Evolutionary conservation across 768 basidiomycete species (phyloP).

Genomic region (Macrolepiota fuliginosa): DNA sequence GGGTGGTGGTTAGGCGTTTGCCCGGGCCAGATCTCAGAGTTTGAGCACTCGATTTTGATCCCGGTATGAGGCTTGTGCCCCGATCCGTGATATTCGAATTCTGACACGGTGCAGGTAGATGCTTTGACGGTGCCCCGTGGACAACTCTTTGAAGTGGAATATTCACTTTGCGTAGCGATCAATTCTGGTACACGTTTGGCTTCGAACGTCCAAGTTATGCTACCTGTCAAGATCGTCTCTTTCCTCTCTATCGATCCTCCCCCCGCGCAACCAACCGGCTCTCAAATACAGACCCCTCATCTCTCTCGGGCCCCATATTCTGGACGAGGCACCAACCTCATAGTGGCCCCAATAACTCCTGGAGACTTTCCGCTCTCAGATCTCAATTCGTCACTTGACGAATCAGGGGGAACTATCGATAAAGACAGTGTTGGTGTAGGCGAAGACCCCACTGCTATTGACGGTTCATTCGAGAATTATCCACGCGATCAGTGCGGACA

Average conservation of each 20-base stretch:
- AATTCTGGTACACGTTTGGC: constrained; percentile 53
- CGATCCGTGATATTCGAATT: background rate
- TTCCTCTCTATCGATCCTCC: constrained; percentile 87
- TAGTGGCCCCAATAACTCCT: background rate
- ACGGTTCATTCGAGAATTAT: background rate
- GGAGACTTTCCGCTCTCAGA: background rate
- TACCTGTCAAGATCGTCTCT: constrained; percentile 79
- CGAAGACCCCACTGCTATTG: background rate
- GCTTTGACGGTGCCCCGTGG: constrained; percentile 67
- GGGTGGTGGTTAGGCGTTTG: too few species aligned
- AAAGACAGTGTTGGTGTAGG: background rate
- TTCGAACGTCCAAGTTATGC: constrained; percentile 62
- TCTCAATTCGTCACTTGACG: background rate
- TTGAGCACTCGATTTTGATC: constrained; percentile 66
- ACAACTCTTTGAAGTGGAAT: constrained; percentile 71
- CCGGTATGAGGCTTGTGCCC: constrained; percentile 40
- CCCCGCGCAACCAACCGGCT: constrained; percentile 30
- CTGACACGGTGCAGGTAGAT: constrained; percentile 47
- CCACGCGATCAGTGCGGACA: background rate
- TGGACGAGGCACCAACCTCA: background rate
- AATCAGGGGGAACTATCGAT: background rate
- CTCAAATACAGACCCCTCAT: background rate
- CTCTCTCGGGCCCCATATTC: background rate
- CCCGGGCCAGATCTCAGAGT: too few species aligned
- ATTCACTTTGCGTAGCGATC: constrained; percentile 36